A percentile compares a stretch with the other conserved stretches of the same genome.
These are phyloP conservation scores for Castanea crenata DNA, from an alignment of 306 rosid species.

Conservation along the genomic window DNA sequence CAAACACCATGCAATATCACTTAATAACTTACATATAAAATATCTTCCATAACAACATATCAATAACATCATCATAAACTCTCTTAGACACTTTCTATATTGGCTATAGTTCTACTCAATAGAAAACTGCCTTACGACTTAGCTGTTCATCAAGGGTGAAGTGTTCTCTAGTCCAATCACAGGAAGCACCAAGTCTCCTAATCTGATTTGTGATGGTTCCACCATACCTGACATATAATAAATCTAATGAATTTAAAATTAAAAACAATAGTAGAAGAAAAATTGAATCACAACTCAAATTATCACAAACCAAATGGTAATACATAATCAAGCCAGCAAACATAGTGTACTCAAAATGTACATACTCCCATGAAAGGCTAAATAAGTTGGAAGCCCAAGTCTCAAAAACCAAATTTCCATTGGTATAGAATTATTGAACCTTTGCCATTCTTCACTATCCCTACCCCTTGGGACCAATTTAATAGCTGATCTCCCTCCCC, in stretches of 20 bases:
- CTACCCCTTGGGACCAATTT: not conserved
- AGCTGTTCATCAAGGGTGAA: slow-evolving; percentile 98
- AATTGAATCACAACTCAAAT: slow-evolving; percentile 2
- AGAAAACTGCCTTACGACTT: slow-evolving; percentile 91
- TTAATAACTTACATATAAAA: slow-evolving; percentile 11
- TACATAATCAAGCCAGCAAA: not conserved
- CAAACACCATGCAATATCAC: slow-evolving; percentile 2
- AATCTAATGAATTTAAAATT: slow-evolving; percentile 11
- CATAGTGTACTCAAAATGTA: too few species aligned
- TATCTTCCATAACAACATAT: not conserved
- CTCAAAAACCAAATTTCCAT: not conserved
- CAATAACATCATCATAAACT: slow-evolving; percentile 12
- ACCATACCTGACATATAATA: slow-evolving; percentile 62
- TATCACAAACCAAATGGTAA: slow-evolving; percentile 1
- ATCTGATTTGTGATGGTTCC: slow-evolving; percentile 95
- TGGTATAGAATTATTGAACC: not conserved
- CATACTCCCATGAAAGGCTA: not conserved
- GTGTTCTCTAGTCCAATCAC: slow-evolving; percentile 96
- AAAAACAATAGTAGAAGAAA: not conserved
- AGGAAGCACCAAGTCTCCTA: slow-evolving; percentile 98
- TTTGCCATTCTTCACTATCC: not conserved
- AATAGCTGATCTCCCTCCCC: not conserved
- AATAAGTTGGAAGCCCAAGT: not conserved
- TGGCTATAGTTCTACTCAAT: slow-evolving; percentile 34
- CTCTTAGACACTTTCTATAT: slow-evolving; percentile 11